These are phyloP conservation scores for Stachybotrys chlorohalonatus DNA, from an alignment of 2,329 filamentous ascomycete species.

Conservation along the genomic window DNA sequence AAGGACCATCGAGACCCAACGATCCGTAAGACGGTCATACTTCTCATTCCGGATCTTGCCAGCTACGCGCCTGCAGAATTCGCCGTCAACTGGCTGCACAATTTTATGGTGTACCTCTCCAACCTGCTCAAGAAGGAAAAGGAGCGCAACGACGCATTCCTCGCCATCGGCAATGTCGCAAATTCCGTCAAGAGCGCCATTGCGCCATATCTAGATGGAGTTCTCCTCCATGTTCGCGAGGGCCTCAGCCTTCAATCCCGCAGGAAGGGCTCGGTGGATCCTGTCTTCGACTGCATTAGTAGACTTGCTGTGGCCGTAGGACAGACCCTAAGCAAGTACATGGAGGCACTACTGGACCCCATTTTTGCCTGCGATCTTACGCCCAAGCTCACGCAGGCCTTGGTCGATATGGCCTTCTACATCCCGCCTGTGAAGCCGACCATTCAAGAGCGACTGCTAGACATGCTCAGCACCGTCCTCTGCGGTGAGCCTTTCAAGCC, in stretches of 20 bases:
- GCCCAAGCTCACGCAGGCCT: conserved; percentile 84
- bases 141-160: conserved; percentile 86
- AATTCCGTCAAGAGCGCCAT: conserved; percentile 95
- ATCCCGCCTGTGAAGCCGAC: conserved; percentile 88
- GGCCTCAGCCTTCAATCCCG: conserved; percentile 74
- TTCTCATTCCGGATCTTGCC: conserved; percentile 85
- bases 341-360: conserved; percentile 88
- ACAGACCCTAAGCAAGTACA: conserved; percentile 95
- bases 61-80: conserved; percentile 91
- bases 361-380: conserved; percentile 96
- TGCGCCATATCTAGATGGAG: conserved; percentile 87
- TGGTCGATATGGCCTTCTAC: conserved; percentile 98
- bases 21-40: conserved; percentile 81
- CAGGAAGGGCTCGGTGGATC: conserved; percentile 56
- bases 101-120: conserved; percentile 95
- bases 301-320: conserved; percentile 91
- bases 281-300: conserved; percentile 96
- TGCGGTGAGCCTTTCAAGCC: conserved; percentile 89
- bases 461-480: conserved; percentile 90
- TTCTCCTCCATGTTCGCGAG: conserved; percentile 87
- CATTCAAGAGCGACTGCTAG: conserved; percentile 87
- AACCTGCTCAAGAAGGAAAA: conserved; percentile 91
- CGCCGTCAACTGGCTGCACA: conserved; percentile 76
- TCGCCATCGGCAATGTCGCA: conserved; percentile 92
- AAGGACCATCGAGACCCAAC: conserved; percentile 87